phyloP scores from a whole-genome alignment of 352 stramenopile species.

The Globisporangium irregulare region DNA sequence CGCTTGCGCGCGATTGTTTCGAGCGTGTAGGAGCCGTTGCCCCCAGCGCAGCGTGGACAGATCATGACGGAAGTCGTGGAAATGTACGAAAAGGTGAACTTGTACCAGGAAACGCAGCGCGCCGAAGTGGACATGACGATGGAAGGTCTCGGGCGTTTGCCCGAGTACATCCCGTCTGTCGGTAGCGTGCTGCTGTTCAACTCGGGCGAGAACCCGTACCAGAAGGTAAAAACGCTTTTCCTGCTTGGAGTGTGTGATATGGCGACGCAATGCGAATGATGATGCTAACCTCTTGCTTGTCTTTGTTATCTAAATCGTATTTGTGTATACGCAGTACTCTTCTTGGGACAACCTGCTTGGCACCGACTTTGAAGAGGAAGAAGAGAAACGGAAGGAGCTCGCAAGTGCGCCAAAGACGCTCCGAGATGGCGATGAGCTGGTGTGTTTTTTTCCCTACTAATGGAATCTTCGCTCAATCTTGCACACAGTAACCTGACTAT shows the following conservation, averaged over 20 bases:
- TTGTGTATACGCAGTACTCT: slow-evolving; percentile 59
- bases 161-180: slow-evolving; percentile 80
- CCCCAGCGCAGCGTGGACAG: slow-evolving; percentile 66
- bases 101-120: slow-evolving; percentile 66
- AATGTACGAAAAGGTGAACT: slow-evolving; percentile 82
- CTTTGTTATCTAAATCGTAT: not conserved
- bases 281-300: not conserved
- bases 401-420: slow-evolving; percentile 76
- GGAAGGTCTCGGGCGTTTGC: slow-evolving; percentile 72
- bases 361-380: slow-evolving; percentile 84
- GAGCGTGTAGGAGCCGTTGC: slow-evolving; percentile 48
- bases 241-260: not conserved
- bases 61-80: slow-evolving; percentile 82
- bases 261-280: not conserved
- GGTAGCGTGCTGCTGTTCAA: slow-evolving; percentile 86
- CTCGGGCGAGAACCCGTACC: slow-evolving; percentile 85
- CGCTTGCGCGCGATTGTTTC: not conserved
- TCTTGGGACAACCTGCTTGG: slow-evolving; percentile 86
- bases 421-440: slow-evolving; percentile 77
- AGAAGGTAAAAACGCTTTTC: slow-evolving; percentile 45
- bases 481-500: not conserved
- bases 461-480: not conserved
- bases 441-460: slow-evolving; percentile 20
- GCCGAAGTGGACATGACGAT: slow-evolving; percentile 75
- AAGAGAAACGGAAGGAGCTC: slow-evolving; percentile 82